Evolutionary conservation across 805 yeast genomes (phyloP).

Genomic region (Yueomyces sinensis): DNA sequence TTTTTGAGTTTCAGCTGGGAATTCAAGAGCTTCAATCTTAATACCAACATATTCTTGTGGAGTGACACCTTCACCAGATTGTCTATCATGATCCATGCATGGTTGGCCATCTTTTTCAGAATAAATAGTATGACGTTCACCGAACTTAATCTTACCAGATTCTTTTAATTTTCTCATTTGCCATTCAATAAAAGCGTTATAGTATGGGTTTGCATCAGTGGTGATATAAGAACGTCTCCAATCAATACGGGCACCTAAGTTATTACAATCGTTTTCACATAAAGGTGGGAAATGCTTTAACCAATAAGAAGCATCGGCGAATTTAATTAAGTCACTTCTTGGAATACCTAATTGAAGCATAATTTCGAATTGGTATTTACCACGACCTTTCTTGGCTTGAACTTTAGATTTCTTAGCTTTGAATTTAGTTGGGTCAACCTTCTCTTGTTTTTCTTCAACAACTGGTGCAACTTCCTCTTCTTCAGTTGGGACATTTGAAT

Average conservation of each 20-base stretch:
- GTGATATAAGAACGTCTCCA: slow-evolving; percentile 97
- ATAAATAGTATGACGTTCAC: slow-evolving; percentile 94
- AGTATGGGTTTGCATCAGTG: slow-evolving; percentile 89
- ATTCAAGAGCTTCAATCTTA: slow-evolving; percentile 62
- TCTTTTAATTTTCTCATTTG: slow-evolving; percentile 82
- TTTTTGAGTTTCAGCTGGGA: slow-evolving; percentile 33
- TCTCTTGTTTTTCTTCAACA: slow-evolving; percentile 21
- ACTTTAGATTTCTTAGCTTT: slow-evolving; percentile 89
- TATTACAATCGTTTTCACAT: slow-evolving; percentile 65
- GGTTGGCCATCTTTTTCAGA: slow-evolving; percentile 98
- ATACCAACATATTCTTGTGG: slow-evolving; percentile 95
- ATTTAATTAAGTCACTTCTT: slow-evolving; percentile 68
- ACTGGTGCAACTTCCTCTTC: slow-evolving; percentile 33
- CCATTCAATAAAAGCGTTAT: slow-evolving; percentile 93
- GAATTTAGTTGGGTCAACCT: slow-evolving; percentile 78
- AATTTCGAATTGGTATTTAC: slow-evolving; percentile 90
- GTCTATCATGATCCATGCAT: slow-evolving; percentile 98
- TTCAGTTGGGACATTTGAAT: slow-evolving; percentile 50
- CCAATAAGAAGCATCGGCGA: slow-evolving; percentile 92
- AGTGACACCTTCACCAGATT: slow-evolving; percentile 89
- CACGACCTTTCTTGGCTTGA: slow-evolving; percentile 84
- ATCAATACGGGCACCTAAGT: slow-evolving; percentile 87
- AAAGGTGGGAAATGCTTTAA: slow-evolving; percentile 82
- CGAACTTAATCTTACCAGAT: slow-evolving; percentile 86
- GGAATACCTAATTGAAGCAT: slow-evolving; percentile 90